Evolutionary conservation across 306 rosid species (phyloP).

Genomic region (Casuarina cunninghamiana): DNA sequence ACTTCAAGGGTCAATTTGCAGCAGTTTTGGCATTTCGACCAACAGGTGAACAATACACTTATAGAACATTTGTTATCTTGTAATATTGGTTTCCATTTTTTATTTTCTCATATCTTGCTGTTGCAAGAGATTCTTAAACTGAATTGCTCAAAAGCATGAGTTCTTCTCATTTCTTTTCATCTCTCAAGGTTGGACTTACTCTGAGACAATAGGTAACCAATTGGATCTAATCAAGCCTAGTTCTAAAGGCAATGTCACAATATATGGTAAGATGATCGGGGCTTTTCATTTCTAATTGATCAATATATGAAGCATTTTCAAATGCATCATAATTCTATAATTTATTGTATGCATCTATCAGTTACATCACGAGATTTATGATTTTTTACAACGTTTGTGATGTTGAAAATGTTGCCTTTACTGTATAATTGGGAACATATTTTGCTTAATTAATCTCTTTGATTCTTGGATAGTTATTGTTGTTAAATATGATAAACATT

Average conservation of each 20-base stretch:
- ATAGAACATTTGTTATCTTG: conserved; percentile 14
- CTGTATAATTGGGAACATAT: background rate
- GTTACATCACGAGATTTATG: background rate
- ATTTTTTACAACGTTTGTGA: conserved; percentile 6
- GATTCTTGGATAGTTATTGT: conserved; percentile 3
- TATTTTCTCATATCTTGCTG: background rate
- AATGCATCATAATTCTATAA: conserved; percentile 1
- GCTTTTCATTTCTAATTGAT: conserved; percentile 23
- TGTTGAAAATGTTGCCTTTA: conserved; percentile 20
- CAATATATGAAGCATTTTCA: background rate
- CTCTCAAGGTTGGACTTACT: conserved; percentile 56
- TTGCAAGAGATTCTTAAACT: background rate
- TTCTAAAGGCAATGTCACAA: conserved; percentile 48
- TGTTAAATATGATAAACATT: conserved; percentile 6
- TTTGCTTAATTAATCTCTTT: conserved; percentile 11
- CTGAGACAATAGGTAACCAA: conserved; percentile 43
- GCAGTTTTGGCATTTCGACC: conserved; percentile 59
- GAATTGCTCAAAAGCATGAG: background rate
- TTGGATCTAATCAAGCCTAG: conserved; percentile 50
- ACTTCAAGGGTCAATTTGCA: conserved; percentile 46
- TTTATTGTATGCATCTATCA: background rate
- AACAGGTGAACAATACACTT: conserved; percentile 38
- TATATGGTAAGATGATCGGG: conserved; percentile 45
- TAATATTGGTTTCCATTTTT: background rate
- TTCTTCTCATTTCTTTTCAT: background rate